phyloP scores from a whole-genome alignment of 305 asterid genomes.

The Fraxinus albicans region DNA sequence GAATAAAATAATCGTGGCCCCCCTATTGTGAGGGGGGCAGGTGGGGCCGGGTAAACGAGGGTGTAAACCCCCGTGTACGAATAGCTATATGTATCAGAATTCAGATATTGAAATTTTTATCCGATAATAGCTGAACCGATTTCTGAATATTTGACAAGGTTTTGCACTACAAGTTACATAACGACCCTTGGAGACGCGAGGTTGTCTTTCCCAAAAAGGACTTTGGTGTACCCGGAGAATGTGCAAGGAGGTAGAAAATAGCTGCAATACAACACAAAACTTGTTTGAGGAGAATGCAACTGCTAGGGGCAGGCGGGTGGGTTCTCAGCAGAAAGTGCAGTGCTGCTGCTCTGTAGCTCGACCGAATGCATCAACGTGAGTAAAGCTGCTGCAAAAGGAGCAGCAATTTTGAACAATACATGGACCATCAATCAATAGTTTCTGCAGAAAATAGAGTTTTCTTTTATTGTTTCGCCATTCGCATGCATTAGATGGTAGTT shows the following conservation, averaged over 20 bases:
- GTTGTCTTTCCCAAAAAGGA: conserved; percentile 37
- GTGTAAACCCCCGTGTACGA: too few species aligned
- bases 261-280: not conserved
- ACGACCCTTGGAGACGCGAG: conserved; percentile 77
- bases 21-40: too few species aligned
- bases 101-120: not conserved
- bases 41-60: too few species aligned
- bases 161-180: conserved; percentile 83
- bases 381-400: not conserved
- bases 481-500: not conserved
- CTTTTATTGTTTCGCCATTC: not conserved
- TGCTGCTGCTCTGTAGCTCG: not conserved
- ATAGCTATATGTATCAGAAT: not conserved
- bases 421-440: not conserved
- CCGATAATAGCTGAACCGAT: not conserved
- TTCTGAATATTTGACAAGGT: conserved; percentile 40
- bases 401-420: not conserved
- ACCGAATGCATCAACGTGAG: not conserved
- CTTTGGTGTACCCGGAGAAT: conserved; percentile 67
- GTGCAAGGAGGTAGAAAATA: conserved; percentile 21
- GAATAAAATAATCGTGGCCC: too few species aligned
- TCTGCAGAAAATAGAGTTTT: not conserved
- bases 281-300: not conserved
- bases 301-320: not conserved
- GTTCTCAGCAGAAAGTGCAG: not conserved